Conservation (phyloP, 176 grass and related monocot genomes). For the Poa annua region DNA sequence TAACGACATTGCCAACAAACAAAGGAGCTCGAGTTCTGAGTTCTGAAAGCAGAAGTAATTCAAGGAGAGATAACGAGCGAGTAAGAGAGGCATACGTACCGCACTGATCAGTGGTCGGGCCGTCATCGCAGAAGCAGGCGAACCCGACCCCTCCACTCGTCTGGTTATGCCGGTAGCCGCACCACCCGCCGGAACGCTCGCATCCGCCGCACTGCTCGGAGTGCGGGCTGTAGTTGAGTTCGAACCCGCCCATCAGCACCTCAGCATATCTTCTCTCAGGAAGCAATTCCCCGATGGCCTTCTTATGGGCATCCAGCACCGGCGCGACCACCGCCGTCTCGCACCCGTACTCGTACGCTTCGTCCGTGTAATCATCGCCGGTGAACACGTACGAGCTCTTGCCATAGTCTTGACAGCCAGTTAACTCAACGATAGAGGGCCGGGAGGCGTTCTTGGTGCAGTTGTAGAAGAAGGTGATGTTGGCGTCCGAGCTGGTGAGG, state of each 20-base stretch:
- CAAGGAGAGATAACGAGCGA: background rate
- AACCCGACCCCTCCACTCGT: background rate
- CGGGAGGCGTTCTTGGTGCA: slow-evolving; percentile 15
- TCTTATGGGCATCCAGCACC: slow-evolving; percentile 19
- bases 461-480: slow-evolving; percentile 56
- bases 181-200: slow-evolving; percentile 49
- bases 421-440: background rate
- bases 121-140: slow-evolving; percentile 49
- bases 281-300: accelerated
- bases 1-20: background rate
- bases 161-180: slow-evolving; percentile 46
- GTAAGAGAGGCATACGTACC: background rate
- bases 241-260: slow-evolving; percentile 33
- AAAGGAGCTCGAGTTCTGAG: background rate
- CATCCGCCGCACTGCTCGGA: background rate
- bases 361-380: background rate
- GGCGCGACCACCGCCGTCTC: slow-evolving; percentile 48
- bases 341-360: slow-evolving; percentile 29
- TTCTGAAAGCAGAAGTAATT: background rate
- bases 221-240: slow-evolving; percentile 13
- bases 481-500: slow-evolving; percentile 4
- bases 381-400: slow-evolving; percentile 7
- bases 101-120: slow-evolving; percentile 8
- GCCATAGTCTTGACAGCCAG: background rate
- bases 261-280: accelerated